Percentiles rank a stretch among this genome's conserved stretches.
Conservation (phyloP, 345 rosid species). For the Cardamine occulta region DNA sequence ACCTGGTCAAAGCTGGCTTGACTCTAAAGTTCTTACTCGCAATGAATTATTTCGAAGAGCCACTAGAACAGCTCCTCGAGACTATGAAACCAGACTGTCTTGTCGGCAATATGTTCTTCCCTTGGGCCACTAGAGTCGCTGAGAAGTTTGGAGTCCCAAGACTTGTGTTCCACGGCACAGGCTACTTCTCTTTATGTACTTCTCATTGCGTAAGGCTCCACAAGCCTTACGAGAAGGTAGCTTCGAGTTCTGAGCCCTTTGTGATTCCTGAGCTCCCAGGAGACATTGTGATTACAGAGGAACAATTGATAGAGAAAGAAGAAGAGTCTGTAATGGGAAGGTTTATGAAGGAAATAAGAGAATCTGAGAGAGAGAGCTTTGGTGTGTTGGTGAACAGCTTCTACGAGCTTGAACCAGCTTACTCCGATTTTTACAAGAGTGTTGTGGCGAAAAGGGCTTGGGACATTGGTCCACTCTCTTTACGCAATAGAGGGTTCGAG, state of each 20-base stretch:
- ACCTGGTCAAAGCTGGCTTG: constrained; percentile 23
- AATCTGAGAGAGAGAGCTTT: constrained; percentile 54
- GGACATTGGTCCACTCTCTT: constrained; percentile 63
- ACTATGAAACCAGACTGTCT: constrained; percentile 55
- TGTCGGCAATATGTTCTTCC: constrained; percentile 61
- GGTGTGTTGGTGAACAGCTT: constrained; percentile 75
- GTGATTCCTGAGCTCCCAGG: constrained; percentile 57
- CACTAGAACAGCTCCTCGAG: constrained; percentile 48
- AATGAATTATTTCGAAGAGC: constrained; percentile 46
- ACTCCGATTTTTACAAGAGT: constrained; percentile 50
- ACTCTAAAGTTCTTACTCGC: constrained; percentile 41
- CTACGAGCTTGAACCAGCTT: constrained; percentile 69
- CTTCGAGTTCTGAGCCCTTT: constrained; percentile 54
- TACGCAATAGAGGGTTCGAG: constrained; percentile 42
- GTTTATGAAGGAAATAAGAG: constrained; percentile 33
- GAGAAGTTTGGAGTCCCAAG: constrained; percentile 57
- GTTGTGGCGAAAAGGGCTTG: constrained; percentile 56
- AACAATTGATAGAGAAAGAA: constrained; percentile 31
- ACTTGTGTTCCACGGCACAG: constrained; percentile 56
- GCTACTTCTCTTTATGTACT: constrained; percentile 51
- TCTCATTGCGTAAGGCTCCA: constrained; percentile 39
- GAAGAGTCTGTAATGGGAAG: constrained; percentile 25
- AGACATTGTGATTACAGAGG: constrained; percentile 48
- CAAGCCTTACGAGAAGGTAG: constrained; percentile 47
- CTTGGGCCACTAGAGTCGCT: constrained; percentile 63